phyloP scores from a whole-genome alignment of 352 stramenopile genomes.

The Phytophthora podocarpi region DNA sequence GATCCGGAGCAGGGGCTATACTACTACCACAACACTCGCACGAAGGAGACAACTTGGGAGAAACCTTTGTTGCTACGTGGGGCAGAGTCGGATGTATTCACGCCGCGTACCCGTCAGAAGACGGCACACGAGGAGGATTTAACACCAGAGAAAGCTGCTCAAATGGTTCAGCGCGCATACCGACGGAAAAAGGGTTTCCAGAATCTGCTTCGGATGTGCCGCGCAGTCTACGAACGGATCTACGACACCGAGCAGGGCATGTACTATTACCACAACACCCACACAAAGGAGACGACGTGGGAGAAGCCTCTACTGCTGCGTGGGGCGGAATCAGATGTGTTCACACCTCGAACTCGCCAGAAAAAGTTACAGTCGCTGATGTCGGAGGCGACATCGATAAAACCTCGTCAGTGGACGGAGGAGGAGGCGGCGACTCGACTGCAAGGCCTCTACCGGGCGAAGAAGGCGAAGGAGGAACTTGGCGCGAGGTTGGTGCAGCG shows the following conservation, averaged over 20 bases:
- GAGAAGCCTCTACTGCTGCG: constrained; percentile 62
- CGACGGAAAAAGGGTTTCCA: constrained; percentile 52
- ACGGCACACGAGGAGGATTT: constrained; percentile 13
- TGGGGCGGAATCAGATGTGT: constrained; percentile 42
- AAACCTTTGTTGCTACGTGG: constrained; percentile 61
- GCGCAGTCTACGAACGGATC: constrained; percentile 69
- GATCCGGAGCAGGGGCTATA: constrained; percentile 53
- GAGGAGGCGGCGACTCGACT: constrained; percentile 49
- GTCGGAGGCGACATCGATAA: neutral
- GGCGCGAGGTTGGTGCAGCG: constrained; percentile 37
- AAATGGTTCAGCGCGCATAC: constrained; percentile 67
- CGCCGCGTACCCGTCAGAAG: constrained; percentile 30
- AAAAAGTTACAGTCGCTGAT: constrained; percentile 41
- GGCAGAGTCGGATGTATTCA: constrained; percentile 48
- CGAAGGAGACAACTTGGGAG: constrained; percentile 67
- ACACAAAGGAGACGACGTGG: constrained; percentile 72
- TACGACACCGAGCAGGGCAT: constrained; percentile 53
- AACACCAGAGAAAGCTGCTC: constrained; percentile 43
- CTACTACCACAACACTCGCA: constrained; percentile 86
- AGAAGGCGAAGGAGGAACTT: constrained; percentile 51
- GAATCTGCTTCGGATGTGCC: constrained; percentile 47
- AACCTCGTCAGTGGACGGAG: constrained; percentile 45
- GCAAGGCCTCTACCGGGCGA: constrained; percentile 63
- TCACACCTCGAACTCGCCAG: constrained; percentile 56
- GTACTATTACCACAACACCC: constrained; percentile 86